These are phyloP conservation scores for Schizochytrium sp. DNA, from an alignment of 108 stramenopile species.

Conservation along the genomic window DNA sequence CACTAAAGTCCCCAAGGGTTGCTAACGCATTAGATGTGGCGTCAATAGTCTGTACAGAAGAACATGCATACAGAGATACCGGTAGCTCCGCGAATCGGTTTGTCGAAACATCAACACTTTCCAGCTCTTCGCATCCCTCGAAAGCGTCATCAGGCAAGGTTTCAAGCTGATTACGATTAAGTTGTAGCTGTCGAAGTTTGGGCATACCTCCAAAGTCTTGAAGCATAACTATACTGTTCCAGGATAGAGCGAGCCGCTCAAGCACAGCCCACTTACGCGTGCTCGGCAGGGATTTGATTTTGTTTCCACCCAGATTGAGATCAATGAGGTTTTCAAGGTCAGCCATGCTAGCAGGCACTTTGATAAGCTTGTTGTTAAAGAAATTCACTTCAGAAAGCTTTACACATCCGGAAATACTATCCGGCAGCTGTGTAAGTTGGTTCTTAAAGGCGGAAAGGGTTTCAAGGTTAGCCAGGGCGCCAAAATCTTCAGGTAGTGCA, in stretches of 20 bases:
- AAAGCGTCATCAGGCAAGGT: background rate
- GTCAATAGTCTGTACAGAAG: background rate
- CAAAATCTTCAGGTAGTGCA: background rate
- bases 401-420: background rate
- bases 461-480: background rate
- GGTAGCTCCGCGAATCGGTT: slow-evolving; percentile 3
- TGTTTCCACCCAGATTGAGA: slow-evolving; percentile 59
- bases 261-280: background rate
- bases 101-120: background rate
- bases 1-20: background rate
- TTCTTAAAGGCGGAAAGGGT: slow-evolving; percentile 43
- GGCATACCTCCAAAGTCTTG: slow-evolving; percentile 15
- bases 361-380: slow-evolving; percentile 64
- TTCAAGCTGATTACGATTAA: slow-evolving; percentile 29
- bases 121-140: background rate
- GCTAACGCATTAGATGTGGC: background rate
- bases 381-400: slow-evolving; percentile 33
- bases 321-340: slow-evolving; percentile 21
- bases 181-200: slow-evolving; percentile 49
- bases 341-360: slow-evolving; percentile 1
- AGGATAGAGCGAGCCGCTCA: slow-evolving; percentile 16
- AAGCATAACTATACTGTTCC: slow-evolving; percentile 36
- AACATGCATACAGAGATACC: background rate
- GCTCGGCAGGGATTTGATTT: slow-evolving; percentile 48
- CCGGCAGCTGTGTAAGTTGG: slow-evolving; percentile 27